Conservation (phyloP, 139 green algal species). For the Chlorella sp. region DNA sequence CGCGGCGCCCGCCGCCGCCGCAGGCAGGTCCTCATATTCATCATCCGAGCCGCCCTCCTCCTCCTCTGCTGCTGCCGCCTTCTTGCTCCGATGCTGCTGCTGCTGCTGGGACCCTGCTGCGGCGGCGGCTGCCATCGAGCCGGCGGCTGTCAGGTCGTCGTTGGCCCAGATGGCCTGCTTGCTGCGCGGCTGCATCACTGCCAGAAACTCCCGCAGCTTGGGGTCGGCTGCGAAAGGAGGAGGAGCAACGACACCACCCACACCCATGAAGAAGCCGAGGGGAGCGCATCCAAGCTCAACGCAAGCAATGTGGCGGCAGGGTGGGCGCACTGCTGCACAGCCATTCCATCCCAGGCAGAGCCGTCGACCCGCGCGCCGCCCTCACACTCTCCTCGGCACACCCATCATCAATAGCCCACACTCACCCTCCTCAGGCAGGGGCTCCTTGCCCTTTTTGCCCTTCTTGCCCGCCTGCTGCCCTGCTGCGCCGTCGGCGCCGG, state of each 20-base stretch:
- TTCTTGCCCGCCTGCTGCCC: not conserved
- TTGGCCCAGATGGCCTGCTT: slow-evolving; percentile 89
- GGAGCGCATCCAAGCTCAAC: too few relatives aligned
- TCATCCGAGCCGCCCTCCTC: slow-evolving; percentile 40
- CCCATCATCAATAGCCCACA: too few relatives aligned
- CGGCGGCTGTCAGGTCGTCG: slow-evolving; percentile 64
- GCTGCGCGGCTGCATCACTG: slow-evolving; percentile 84
- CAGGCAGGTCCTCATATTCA: slow-evolving; percentile 46
- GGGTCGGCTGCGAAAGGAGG: slow-evolving; percentile 61
- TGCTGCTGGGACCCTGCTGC: slow-evolving; percentile 15
- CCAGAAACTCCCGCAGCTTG: slow-evolving; percentile 92
- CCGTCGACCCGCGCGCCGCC: too few relatives aligned
- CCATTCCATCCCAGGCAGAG: not conserved
- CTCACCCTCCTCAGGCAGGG: slow-evolving; percentile 29
- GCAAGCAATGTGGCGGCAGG: too few relatives aligned
- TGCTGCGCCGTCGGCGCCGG: not conserved
- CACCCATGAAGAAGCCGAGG: too few relatives aligned
- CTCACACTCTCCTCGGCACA: too few relatives aligned
- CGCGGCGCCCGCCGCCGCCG: not conserved
- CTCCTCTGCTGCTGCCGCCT: not conserved
- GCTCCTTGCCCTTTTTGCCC: slow-evolving; percentile 37
- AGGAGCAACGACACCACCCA: too few relatives aligned
- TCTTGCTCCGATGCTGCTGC: not conserved
- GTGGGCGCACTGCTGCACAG: not conserved
- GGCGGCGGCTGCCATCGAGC: not conserved